Percentiles rank a stretch among this genome's conserved stretches.
These are phyloP conservation scores for Ceratocystis papillata DNA, from an alignment of 2,329 filamentous ascomycete species.

Conservation along the genomic window DNA sequence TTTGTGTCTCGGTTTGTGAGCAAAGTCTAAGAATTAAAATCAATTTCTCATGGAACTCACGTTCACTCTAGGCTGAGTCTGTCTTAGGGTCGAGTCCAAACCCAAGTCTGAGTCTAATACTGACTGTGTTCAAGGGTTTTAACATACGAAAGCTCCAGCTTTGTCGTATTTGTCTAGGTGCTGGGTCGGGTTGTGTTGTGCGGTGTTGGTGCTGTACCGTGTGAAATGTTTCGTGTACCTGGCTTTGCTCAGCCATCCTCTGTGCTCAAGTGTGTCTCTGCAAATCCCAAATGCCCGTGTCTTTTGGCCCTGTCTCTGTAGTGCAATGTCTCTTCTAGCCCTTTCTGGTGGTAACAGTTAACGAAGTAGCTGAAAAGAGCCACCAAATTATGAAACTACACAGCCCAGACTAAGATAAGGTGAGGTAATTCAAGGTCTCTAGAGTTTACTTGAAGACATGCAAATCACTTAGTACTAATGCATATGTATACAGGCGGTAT, in stretches of 20 bases:
- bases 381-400: not conserved
- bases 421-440: not conserved
- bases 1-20: not conserved
- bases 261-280: slow-evolving; percentile 8
- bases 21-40: not conserved
- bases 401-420: not conserved
- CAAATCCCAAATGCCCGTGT: not conserved
- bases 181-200: no score
- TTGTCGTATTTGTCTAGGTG: not conserved
- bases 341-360: not conserved
- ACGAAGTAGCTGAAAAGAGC: slow-evolving; percentile 7
- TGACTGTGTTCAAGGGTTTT: not conserved
- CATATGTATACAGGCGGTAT: not conserved
- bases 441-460: not conserved
- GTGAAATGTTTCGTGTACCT: slow-evolving; percentile 9
- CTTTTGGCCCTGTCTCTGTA: not conserved
- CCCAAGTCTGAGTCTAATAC: slow-evolving; percentile 7
- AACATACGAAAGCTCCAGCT: not conserved
- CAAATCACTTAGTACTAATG: not conserved
- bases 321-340: not conserved
- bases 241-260: slow-evolving; percentile 11
- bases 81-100: not conserved
- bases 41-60: not conserved
- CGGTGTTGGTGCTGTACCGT: not conserved
- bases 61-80: not conserved